A percentile compares a stretch with the other conserved stretches of the same genome.
Conservation (phyloP, 768 basidiomycete genomes). For the Lyophyllum decastes region DNA sequence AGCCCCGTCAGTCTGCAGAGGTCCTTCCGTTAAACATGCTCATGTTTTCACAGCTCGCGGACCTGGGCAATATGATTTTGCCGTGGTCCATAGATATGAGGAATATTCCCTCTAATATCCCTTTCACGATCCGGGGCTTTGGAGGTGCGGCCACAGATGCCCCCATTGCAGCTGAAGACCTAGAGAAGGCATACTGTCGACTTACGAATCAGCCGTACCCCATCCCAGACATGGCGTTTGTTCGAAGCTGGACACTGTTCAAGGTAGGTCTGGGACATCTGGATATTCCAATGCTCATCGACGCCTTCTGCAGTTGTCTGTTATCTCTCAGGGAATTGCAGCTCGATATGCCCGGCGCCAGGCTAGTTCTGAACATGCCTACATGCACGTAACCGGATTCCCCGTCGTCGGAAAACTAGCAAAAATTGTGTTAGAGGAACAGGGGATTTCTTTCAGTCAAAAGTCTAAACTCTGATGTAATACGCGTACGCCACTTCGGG, state of each 20-base stretch:
- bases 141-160: conserved; percentile 58
- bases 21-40: background rate
- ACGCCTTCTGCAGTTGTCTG: conserved; percentile 50
- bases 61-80: conserved; percentile 87
- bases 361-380: conserved; percentile 84
- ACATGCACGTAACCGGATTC: conserved; percentile 45
- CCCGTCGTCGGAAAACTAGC: conserved; percentile 68
- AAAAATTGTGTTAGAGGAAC: conserved; percentile 55
- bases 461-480: conserved; percentile 32
- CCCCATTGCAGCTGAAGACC: conserved; percentile 65
- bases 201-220: conserved; percentile 70
- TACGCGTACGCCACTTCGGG: background rate
- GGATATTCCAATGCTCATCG: background rate
- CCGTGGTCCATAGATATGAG: conserved; percentile 69
- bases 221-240: conserved; percentile 77
- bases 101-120: conserved; percentile 31
- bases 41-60: conserved; percentile 59
- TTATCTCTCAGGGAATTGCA: conserved; percentile 90
- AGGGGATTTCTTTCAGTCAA: conserved; percentile 35
- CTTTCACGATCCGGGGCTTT: conserved; percentile 50
- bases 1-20: conserved; percentile 66
- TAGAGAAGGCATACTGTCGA: conserved; percentile 83
- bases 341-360: conserved; percentile 84
- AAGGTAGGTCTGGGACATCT: conserved; percentile 46
- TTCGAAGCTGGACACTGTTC: conserved; percentile 84